A percentile compares a stretch with the other conserved stretches of the same genome.
Evolutionary conservation across 495 filamentous ascomycete species (phyloP).

Genomic region (Tuber aestivum): DNA sequence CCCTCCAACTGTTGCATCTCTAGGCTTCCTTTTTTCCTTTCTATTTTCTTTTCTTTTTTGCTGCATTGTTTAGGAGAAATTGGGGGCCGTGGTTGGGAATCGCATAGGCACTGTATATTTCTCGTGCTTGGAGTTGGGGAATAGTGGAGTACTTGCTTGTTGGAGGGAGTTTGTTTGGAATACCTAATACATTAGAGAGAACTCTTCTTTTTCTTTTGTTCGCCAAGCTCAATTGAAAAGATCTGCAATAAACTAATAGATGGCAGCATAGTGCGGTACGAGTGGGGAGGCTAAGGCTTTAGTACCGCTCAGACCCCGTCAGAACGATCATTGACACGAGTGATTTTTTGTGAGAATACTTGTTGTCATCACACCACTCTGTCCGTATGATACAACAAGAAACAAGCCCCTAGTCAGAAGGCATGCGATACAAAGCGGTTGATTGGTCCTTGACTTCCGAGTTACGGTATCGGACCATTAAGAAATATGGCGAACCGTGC

Average conservation of each 20-base stretch:
- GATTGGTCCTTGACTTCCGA: not conserved
- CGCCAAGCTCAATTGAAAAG: not conserved
- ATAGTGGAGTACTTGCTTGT: not conserved
- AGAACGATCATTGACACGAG: not conserved
- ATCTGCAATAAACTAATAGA: not conserved
- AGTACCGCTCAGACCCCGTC: not conserved
- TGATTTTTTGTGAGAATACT: not conserved
- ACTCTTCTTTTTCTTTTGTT: not conserved
- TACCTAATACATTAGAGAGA: not conserved
- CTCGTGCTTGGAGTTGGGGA: not conserved
- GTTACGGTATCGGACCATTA: not conserved
- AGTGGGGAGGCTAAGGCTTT: not conserved
- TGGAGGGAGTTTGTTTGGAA: not conserved
- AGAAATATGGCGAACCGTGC: not conserved
- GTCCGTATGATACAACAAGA: not conserved
- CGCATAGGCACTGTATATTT: not conserved
- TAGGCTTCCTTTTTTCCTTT: not conserved
- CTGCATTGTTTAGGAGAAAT: not conserved
- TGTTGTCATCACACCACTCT: not conserved
- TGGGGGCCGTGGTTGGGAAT: not conserved
- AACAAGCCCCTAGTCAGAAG: not conserved
- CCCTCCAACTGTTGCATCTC: not conserved
- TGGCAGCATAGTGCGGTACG: not conserved
- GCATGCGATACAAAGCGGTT: not conserved
- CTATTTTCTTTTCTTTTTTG: not conserved